Conservation (phyloP, 768 basidiomycete species). For the Kwoniella europaea region DNA sequence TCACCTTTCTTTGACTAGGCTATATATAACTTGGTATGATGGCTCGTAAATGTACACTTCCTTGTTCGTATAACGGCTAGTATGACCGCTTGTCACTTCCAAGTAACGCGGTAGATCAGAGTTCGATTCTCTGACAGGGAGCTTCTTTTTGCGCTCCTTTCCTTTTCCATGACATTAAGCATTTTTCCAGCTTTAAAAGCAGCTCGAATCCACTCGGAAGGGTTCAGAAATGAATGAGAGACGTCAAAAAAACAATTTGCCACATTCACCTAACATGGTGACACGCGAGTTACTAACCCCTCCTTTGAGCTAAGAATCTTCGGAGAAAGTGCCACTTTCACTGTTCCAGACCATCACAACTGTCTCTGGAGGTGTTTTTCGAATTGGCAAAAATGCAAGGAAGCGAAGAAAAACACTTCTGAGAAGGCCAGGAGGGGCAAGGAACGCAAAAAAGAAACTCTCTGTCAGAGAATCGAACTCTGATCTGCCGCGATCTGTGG, state of each 20-base stretch:
- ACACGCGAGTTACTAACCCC: not conserved
- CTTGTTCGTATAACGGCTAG: conserved; percentile 38
- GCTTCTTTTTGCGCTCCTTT: conserved; percentile 22
- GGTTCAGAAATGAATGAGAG: too few relatives aligned
- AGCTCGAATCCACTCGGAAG: not conserved
- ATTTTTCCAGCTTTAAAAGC: not conserved
- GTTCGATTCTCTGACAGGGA: conserved; percentile 38
- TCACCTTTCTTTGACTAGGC: not conserved
- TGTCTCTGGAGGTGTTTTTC: not conserved
- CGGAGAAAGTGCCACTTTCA: not conserved
- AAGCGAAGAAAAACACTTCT: not conserved
- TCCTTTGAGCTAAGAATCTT: not conserved
- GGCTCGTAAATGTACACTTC: not conserved
- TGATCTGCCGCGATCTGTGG: conserved; percentile 26
- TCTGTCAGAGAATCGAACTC: conserved; percentile 38
- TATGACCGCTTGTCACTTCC: conserved; percentile 33
- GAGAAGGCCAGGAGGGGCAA: not conserved
- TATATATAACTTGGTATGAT: not conserved
- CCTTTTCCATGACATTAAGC: not conserved
- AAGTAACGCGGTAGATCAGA: conserved; percentile 27
- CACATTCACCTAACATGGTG: too few relatives aligned
- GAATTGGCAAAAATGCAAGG: not conserved
- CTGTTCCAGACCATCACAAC: not conserved
- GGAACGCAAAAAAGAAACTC: conserved; percentile 22
- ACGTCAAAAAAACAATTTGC: too few relatives aligned